These are phyloP conservation scores for Blastomyces parvus DNA, from an alignment of 2,329 filamentous ascomycete genomes.

Conservation along the genomic window DNA sequence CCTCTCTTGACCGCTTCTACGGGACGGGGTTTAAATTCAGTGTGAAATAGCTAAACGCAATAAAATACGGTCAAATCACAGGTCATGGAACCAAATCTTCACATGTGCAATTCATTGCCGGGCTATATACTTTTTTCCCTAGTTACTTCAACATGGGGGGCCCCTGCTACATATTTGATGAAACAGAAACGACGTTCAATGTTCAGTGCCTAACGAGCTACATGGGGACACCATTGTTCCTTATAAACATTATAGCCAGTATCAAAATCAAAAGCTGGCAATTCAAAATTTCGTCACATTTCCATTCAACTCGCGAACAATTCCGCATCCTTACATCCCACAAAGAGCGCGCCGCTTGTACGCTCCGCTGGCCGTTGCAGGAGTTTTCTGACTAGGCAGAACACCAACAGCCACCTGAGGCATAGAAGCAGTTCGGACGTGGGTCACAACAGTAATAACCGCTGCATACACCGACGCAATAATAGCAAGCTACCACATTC, in stretches of 20 bases:
- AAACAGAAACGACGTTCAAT: not conserved
- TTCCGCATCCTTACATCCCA: not conserved
- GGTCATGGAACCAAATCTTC: not conserved
- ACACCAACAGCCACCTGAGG: constrained; percentile 3
- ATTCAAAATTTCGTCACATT: too few relatives aligned
- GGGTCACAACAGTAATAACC: constrained; percentile 5
- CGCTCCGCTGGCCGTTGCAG: too few relatives aligned
- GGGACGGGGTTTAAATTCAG: not conserved
- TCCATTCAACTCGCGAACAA: not conserved
- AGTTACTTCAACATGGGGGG: not conserved
- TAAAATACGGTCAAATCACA: not conserved
- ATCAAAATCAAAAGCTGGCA: not conserved
- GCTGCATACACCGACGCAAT: not conserved
- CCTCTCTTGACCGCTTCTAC: too few relatives aligned
- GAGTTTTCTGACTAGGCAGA: not conserved
- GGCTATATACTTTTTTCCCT: not conserved
- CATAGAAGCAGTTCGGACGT: constrained; percentile 4
- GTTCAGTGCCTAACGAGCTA: not conserved
- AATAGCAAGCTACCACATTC: not conserved
- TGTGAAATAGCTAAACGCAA: not conserved
- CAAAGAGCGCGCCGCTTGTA: not conserved
- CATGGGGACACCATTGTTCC: not conserved
- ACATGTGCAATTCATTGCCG: not conserved
- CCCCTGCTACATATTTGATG: not conserved
- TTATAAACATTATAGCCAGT: not conserved